Percentiles rank a stretch among this genome's conserved stretches.
These are phyloP conservation scores for Cercospora zeae-maydis DNA, from an alignment of 2,329 filamentous ascomycete genomes.

Conservation along the genomic window DNA sequence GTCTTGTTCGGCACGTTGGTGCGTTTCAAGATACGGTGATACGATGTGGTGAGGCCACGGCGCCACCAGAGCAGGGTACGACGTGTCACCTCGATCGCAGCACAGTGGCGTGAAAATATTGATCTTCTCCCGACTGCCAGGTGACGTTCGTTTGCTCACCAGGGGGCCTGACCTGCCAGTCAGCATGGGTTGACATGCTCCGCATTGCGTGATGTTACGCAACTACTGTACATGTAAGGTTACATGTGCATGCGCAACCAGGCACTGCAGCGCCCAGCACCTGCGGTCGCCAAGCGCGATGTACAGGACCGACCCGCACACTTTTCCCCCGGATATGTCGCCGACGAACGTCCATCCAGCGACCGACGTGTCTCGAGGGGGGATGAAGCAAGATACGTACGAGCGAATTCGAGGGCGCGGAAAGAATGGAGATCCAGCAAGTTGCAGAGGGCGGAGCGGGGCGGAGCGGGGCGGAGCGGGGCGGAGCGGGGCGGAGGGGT, in stretches of 20 bases:
- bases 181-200: not conserved
- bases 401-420: too few species aligned
- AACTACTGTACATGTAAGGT: too few species aligned
- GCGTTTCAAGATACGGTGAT: not conserved
- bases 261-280: not conserved
- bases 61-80: not conserved
- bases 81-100: not conserved
- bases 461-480: not conserved
- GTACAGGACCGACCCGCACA: too few species aligned
- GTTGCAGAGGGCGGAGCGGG: too few species aligned
- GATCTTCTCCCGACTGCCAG: not conserved
- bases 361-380: not conserved
- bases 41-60: not conserved
- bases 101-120: not conserved
- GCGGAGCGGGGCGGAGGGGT: not conserved
- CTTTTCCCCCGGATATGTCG: not conserved
- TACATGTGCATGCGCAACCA: too few species aligned
- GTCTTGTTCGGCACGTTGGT: not conserved
- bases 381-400: not conserved
- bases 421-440: too few species aligned
- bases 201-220: not conserved
- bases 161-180: not conserved
- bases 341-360: not conserved
- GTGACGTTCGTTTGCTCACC: not conserved
- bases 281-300: not conserved